Evolutionary conservation across 768 basidiomycete genomes (phyloP).

Genomic region (Suillus weaverae): DNA sequence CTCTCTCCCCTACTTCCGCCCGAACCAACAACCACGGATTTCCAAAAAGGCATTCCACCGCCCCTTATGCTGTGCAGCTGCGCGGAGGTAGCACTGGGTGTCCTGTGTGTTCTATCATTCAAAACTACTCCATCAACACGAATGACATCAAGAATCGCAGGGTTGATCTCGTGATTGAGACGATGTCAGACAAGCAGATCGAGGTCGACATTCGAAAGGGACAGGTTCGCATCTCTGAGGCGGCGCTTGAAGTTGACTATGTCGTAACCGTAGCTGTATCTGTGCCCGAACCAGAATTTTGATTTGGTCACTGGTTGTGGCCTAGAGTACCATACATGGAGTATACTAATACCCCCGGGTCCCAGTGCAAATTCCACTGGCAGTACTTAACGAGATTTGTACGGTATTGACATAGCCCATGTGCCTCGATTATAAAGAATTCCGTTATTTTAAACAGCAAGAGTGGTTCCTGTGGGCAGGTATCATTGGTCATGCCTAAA

Average conservation of each 20-base stretch:
- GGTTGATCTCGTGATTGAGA: background rate
- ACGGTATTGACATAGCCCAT: background rate
- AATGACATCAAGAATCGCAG: background rate
- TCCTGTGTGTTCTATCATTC: slow-evolving; percentile 3
- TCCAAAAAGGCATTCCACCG: background rate
- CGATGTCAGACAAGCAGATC: background rate
- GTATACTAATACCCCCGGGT: no score
- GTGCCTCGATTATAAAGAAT: background rate
- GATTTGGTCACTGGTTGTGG: background rate
- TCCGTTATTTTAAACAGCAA: background rate
- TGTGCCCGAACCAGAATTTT: background rate
- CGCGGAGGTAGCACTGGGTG: background rate
- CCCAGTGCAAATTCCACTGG: background rate
- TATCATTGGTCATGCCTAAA: background rate
- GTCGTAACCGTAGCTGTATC: background rate
- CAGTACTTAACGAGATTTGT: background rate
- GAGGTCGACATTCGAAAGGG: background rate
- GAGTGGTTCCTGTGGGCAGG: background rate
- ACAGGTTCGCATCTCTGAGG: background rate
- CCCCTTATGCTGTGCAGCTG: background rate
- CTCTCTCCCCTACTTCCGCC: background rate
- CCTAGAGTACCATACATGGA: background rate
- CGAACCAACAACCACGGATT: background rate
- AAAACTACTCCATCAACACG: background rate
- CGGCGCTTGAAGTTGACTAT: background rate